phyloP scores from a whole-genome alignment of 495 filamentous ascomycete genomes.

The Podospora anserina region DNA sequence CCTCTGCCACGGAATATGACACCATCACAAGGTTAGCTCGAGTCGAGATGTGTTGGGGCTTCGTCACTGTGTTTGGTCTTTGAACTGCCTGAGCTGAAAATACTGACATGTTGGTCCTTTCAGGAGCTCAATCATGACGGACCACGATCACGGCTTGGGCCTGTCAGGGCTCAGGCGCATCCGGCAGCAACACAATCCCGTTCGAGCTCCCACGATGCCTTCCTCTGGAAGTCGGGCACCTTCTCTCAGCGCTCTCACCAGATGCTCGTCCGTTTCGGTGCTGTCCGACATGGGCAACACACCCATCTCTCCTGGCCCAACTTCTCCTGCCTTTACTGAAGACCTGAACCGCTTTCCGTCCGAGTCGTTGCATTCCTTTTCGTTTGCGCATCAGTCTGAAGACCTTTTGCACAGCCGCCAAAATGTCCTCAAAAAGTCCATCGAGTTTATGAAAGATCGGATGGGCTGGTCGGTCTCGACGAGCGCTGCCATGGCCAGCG shows the following conservation, averaged over 20 bases:
- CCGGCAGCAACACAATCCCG: slow-evolving; percentile 70
- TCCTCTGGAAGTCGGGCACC: slow-evolving; percentile 57
- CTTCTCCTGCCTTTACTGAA: slow-evolving; percentile 75
- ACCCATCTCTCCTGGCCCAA: slow-evolving; percentile 55
- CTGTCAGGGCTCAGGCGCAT: slow-evolving; percentile 86
- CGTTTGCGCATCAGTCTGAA: slow-evolving; percentile 94
- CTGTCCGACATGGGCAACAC: slow-evolving; percentile 43
- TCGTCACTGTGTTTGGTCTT: slow-evolving; percentile 19
- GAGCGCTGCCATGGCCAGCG: slow-evolving; percentile 57
- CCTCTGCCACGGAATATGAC: slow-evolving; percentile 49
- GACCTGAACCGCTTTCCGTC: slow-evolving; percentile 89
- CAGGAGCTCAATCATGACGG: slow-evolving; percentile 53
- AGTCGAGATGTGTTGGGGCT: neutral
- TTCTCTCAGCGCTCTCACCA: slow-evolving; percentile 55
- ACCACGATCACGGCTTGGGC: slow-evolving; percentile 57
- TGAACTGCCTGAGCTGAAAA: slow-evolving; percentile 3
- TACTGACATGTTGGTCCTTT: slow-evolving; percentile 31
- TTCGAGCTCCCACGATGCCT: slow-evolving; percentile 62
- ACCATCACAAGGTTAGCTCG: slow-evolving; percentile 49
- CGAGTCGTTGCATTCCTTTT: slow-evolving; percentile 97
- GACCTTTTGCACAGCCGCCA: slow-evolving; percentile 86
- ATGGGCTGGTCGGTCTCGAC: slow-evolving; percentile 69
- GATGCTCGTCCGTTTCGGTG: slow-evolving; percentile 61
- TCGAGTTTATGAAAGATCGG: slow-evolving; percentile 96
- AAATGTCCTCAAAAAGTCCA: slow-evolving; percentile 86